phyloP scores from a whole-genome alignment of 306 rosid species.

The Crotalaria pallida region DNA sequence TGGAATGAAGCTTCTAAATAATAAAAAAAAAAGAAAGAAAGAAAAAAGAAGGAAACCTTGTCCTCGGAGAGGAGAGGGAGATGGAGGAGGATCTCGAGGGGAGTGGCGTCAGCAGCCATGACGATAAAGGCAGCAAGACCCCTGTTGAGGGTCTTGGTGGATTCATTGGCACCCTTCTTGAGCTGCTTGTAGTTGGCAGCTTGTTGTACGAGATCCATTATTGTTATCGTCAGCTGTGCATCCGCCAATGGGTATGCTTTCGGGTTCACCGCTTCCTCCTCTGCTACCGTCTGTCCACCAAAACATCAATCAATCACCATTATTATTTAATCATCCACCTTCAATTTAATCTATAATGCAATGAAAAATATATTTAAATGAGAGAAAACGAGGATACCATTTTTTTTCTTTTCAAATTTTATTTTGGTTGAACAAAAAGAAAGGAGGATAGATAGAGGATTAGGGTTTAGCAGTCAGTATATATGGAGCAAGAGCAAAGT shows the following conservation, averaged over 20 bases:
- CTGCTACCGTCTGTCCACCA: constrained; percentile 18
- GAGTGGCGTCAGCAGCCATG: constrained; percentile 85
- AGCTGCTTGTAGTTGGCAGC: constrained; percentile 89
- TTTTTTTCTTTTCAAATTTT: no score
- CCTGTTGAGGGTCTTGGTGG: constrained; percentile 82
- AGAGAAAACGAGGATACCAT: no score
- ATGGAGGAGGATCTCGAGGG: constrained; percentile 87
- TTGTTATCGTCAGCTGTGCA: constrained; percentile 68
- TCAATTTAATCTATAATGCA: no score
- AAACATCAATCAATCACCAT: no score
- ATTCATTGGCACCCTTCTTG: constrained; percentile 88
- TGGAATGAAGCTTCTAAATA: no score
- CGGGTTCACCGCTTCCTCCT: constrained; percentile 74
- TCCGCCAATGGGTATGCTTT: constrained; percentile 89
- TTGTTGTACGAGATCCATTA: constrained; percentile 84
- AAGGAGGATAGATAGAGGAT: no score
- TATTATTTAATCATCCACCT: no score
- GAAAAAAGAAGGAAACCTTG: constrained; percentile 37
- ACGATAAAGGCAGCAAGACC: constrained; percentile 85
- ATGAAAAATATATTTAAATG: no score
- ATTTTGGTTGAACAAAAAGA: no score
- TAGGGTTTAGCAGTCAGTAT: no score
- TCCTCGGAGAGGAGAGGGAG: constrained; percentile 88
- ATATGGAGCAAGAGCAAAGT: no score
- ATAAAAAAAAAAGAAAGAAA: no score